Evolutionary conservation across 2,329 filamentous ascomycete genomes (phyloP), one percentile per base, ranked within the genome.

Genomic region (Xylaria sp.): DNA sequence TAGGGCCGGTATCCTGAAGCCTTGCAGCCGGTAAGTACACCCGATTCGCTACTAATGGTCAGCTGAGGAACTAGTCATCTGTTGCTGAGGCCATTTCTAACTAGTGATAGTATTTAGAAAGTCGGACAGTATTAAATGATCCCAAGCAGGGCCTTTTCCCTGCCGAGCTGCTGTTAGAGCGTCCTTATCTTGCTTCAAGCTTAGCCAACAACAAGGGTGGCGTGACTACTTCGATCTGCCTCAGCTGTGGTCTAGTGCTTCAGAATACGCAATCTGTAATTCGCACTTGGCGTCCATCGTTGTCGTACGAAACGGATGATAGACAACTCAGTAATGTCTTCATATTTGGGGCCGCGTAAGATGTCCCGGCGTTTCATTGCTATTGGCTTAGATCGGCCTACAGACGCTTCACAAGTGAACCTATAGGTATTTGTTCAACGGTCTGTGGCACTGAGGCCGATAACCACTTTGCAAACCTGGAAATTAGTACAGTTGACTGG

Each of bases 1-100:
- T 31, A 53, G 26, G 6, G 49, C 28, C 49, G 49, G 49, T n/a
- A 53, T 31, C 26, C 10, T 53, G 9, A 28, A 31, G 49, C 49
- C 49, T 33, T 53, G 49, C 49, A 53, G 49, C 49, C 49, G 49
- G 26, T 23, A 53, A 31, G 17, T 53, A n/a, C 49, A 53, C 26
- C 17, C 31, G 26, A 53, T 53, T 53, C 49, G 49, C 49, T 53
- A 53, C 26, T 53, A n/a, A 33, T n/a, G 49, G 15, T 53, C 49
- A 53, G 49, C 28, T 53, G 49, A 53, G 15, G 15, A 53, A 33
- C 49, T n/a, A 53, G 49, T 53, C 49, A 53, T 33, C 49, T 9
- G 7, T n/a, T 15, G 49, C 49, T 6, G 26, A 13, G 28, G 28
- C 28, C 48, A 31, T 31, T 51, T 51, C 48, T 4, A 51, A 28